phyloP scores from a whole-genome alignment of 169 alveolate genomes.

The Plasmodium relictum region DNA sequence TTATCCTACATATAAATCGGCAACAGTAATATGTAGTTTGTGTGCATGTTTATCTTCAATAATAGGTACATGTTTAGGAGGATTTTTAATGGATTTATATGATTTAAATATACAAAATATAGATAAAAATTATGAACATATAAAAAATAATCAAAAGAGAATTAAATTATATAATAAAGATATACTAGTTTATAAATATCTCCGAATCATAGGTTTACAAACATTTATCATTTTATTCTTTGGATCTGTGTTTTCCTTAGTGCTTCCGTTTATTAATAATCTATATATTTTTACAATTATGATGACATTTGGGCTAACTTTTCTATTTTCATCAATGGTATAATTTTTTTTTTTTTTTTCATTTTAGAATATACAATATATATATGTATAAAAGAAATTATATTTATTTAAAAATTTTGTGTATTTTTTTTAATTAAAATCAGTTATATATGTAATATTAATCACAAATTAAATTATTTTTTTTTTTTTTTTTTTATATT shows the following conservation, averaged over 20 bases:
- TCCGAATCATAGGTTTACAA: constrained; percentile 17
- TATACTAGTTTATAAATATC: constrained; percentile 18
- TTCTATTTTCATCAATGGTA: constrained; percentile 46
- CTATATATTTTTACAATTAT: constrained; percentile 20
- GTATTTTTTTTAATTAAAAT: not conserved
- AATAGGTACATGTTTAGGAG: constrained; percentile 34
- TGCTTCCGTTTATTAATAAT: constrained; percentile 33
- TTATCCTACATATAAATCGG: constrained; percentile 46
- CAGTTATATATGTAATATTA: not conserved
- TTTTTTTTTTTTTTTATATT: not conserved
- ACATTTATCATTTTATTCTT: constrained; percentile 21
- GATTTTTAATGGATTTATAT: constrained; percentile 34
- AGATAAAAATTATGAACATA: constrained; percentile 66
- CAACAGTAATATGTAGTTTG: constrained; percentile 42
- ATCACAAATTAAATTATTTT: not conserved
- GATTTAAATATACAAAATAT: constrained; percentile 50
- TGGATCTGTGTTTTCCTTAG: not conserved
- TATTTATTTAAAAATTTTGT: not conserved
- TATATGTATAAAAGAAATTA: not conserved
- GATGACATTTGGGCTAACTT: constrained; percentile 45
- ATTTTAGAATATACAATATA: not conserved
- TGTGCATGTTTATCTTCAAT: constrained; percentile 61
- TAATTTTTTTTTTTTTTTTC: not conserved
- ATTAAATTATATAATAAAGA: constrained; percentile 43
- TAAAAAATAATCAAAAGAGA: constrained; percentile 50